Conservation (phyloP, 192 early-diverging fungal species). For the Thamnidium elegans region DNA sequence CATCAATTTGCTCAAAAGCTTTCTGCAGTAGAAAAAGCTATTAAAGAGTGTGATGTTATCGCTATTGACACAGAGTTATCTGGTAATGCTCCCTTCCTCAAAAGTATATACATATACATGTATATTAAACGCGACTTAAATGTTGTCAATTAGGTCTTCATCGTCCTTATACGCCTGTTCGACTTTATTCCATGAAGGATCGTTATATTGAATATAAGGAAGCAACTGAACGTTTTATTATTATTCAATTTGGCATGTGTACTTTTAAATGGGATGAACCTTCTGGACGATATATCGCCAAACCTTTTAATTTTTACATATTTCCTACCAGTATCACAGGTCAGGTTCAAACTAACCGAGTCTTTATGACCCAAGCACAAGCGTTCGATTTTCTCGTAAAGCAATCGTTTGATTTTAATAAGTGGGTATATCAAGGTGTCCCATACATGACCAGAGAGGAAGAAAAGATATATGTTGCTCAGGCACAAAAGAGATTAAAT, state of each 20-base stretch:
- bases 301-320: conserved; percentile 66
- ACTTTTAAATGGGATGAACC: conserved; percentile 56
- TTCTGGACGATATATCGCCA: conserved; percentile 46
- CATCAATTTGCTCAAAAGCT: conserved; percentile 46
- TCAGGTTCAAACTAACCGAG: conserved; percentile 39
- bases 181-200: conserved; percentile 42
- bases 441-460: conserved; percentile 56
- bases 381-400: conserved; percentile 55
- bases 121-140: not conserved
- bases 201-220: conserved; percentile 49
- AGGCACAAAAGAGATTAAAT: conserved; percentile 20
- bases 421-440: conserved; percentile 53
- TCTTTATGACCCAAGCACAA: conserved; percentile 49
- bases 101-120: not conserved
- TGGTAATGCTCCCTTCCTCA: conserved; percentile 30
- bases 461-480: conserved; percentile 34
- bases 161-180: conserved; percentile 10
- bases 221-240: conserved; percentile 44
- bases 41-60: conserved; percentile 55
- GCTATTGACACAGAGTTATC: conserved; percentile 66
- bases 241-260: conserved; percentile 63
- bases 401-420: conserved; percentile 65
- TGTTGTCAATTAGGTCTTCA: conserved; percentile 14
- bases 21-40: conserved; percentile 45
- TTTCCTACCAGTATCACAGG: conserved; percentile 50